Conservation (phyloP, 2,329 filamentous ascomycete species). For the Apiospora koreana region DNA sequence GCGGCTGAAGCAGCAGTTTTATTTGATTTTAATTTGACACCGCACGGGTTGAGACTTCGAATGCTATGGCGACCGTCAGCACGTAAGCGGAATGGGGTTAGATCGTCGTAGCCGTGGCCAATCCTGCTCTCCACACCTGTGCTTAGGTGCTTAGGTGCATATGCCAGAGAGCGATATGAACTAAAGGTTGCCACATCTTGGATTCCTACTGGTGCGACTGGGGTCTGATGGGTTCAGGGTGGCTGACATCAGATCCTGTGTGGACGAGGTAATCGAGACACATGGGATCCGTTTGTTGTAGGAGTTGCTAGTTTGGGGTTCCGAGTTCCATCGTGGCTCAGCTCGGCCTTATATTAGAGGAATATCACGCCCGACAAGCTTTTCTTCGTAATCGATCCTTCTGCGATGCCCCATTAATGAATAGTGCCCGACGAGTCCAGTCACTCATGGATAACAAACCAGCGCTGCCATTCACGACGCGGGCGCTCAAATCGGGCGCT, state of each 20-base stretch:
- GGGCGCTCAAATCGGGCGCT: conserved; percentile 12
- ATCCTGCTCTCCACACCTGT: no score
- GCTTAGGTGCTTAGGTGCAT: no score
- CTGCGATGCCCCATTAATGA: no score
- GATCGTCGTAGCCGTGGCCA: not conserved
- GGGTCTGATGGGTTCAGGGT: no score
- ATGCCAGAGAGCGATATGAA: no score
- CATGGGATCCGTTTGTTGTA: no score
- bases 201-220: no score
- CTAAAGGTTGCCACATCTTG: no score
- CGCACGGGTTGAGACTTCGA: conserved; percentile 8
- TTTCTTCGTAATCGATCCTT: no score
- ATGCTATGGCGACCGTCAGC: conserved; percentile 14
- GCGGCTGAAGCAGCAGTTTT: conserved; percentile 20
- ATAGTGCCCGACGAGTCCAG: no score
- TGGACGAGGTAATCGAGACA: no score
- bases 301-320: not conserved
- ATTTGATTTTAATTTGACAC: not conserved
- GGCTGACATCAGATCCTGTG: no score
- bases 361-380: not conserved
- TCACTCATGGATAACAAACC: conserved; percentile 12
- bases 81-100: conserved; percentile 16
- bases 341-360: not conserved
- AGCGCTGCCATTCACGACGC: conserved; percentile 20
- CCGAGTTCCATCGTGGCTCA: not conserved